Evolutionary conservation across 2,329 filamentous ascomycete genomes (phyloP), one percentile per base, ranked within the genome.

Genomic region (Alternaria sp.): DNA sequence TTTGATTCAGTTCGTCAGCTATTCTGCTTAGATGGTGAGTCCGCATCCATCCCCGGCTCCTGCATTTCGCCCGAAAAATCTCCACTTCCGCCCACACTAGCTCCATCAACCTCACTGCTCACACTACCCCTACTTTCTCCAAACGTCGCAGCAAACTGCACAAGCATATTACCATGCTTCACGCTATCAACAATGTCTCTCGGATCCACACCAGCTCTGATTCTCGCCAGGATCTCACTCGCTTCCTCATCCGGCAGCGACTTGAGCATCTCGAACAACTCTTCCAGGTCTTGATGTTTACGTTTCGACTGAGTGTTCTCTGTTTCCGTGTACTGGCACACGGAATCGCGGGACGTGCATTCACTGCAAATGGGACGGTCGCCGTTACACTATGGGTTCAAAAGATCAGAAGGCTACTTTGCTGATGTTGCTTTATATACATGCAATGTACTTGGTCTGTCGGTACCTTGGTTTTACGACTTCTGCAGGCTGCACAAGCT

Each of bases 381-480:
- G 23, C 67, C 68, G 54, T 71, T 62, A 43, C 68, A 71, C 68
- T 71, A 55, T 26, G 3, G 9, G 6, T 19, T 17, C 17, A 25
- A 44, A 43, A 43, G 25, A 61, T 58, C 55, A 59, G 57, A 60
- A 19, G 30, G 30, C 10, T 26, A 25, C 15, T 44, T 53, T 21
- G 32, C 47, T 13, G 9, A 13, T 56, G 5, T 6, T 23, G 28
- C 15, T 54, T n/a, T 46, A 25, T 40, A 10, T 11, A 50, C 49
- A 40, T 49, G 45, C 11, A 21, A 60, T 45, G 9, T 15, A 52
- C 23, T 51, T 26, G 13, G 25, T 17, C 17, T n/a, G 36, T 40
- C 9, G 26, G 6, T 63, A 70, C 68, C 68, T 70, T 70, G 10
- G 65, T 67, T 65, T 69, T 69, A 15, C 68, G 66, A 25, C n/a